Evolutionary conservation across 495 filamentous ascomycete genomes (phyloP), one percentile per base, ranked within the genome.

Genomic region (Extremus antarcticus): DNA sequence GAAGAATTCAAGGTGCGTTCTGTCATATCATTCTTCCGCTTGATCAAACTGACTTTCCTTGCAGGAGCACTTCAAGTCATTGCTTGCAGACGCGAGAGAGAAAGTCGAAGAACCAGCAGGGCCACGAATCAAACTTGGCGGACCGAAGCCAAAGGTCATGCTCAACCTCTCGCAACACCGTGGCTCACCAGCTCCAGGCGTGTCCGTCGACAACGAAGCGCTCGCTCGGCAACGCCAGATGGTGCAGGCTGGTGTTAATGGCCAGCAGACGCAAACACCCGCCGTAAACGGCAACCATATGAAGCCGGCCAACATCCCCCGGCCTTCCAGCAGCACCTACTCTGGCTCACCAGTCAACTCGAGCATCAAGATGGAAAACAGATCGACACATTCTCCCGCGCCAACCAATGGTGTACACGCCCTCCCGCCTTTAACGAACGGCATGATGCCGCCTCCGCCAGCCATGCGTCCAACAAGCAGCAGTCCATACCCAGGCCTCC

Each of bases 1-100:
- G 78, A 79, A 19, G 76, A 87, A 29, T 76, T 95, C 13, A 79
- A 94, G 77, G 88, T 87, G 72, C 50, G 76, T 43, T 17, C 23
- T 13, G 29, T 20, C 3, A 21, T 43, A 23, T 19, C 7, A n/a
- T 23, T 32, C 10, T 17, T 41, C 24, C 19, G 7, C 17, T 2
- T 54, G 17, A 25, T 9, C 1, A 15, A 21, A 49, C 23, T 29
- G 7, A 43, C 49, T 54, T 32, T 39, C 43, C 21, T 4, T 32
- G 15, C 25, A 61, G 58, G 66, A 76, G 60, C 73, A 75, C 54
- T 91, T 94, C 60, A 69, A 78, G 23, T 70, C 76, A 25, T 74
- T 81, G 25, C 60, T 94, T 15, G 77, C 73, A 35, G 78, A 86
- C 60, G 89, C 87, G 1, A 90, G 86, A 65, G 56, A 60, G 23